phyloP scores from a whole-genome alignment of 202 grass and related monocot species.

The Zizania palustris region DNA sequence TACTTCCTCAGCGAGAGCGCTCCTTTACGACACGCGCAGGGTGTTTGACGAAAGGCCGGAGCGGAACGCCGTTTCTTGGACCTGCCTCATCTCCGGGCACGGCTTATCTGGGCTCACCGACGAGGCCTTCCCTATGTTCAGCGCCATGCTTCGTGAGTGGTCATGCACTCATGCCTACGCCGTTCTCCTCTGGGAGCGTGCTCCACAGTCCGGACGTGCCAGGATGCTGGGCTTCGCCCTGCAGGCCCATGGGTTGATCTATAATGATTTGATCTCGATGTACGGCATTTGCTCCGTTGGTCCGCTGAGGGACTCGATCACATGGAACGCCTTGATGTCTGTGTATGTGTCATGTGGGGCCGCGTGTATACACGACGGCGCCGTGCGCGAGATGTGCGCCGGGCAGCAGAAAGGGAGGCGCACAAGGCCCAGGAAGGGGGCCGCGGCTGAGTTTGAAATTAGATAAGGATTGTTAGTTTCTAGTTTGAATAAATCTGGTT shows the following conservation, averaged over 20 bases:
- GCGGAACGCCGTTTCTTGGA: constrained; percentile 73
- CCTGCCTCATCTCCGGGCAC: constrained; percentile 69
- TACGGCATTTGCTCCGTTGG: too few species aligned
- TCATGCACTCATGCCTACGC: constrained; percentile 52
- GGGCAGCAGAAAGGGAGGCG: too few species aligned
- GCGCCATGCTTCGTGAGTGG: constrained; percentile 46
- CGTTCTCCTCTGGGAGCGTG: constrained; percentile 68
- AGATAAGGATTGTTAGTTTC: too few species aligned
- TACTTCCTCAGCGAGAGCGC: constrained; percentile 54
- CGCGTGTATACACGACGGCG: too few species aligned
- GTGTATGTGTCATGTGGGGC: too few species aligned
- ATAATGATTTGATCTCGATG: too few species aligned
- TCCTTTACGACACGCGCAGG: constrained; percentile 40
- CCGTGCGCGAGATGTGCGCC: too few species aligned
- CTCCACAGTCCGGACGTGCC: constrained; percentile 51
- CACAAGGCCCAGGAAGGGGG: too few species aligned
- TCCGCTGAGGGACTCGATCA: constrained; percentile 65
- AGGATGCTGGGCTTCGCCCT: constrained; percentile 54
- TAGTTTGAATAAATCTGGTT: too few species aligned
- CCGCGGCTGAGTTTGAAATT: too few species aligned
- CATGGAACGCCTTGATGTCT: constrained; percentile 80
- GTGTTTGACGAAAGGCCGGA: constrained; percentile 65
- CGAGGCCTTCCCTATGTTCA: constrained; percentile 54
- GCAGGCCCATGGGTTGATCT: constrained; percentile 69
- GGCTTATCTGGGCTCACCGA: constrained; percentile 41